These are phyloP conservation scores for Ustilago curta DNA, from an alignment of 1,284 basidiomycete species.

Conservation along the genomic window DNA sequence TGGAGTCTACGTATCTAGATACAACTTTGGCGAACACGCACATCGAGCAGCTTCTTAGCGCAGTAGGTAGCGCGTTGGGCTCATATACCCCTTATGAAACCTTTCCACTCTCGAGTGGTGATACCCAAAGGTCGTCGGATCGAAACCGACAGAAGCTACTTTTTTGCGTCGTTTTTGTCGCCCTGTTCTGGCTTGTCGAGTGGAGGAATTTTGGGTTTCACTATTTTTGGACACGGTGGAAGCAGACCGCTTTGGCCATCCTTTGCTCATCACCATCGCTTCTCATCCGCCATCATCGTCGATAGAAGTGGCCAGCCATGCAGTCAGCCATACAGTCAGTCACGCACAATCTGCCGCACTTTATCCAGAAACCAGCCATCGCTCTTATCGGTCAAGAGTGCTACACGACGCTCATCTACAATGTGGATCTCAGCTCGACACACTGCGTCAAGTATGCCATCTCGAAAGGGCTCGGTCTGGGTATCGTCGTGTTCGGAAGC, in stretches of 20 bases:
- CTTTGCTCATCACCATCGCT: not conserved
- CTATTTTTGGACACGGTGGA: not conserved
- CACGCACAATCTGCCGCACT: slow-evolving; percentile 78
- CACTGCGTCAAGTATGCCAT: slow-evolving; percentile 89
- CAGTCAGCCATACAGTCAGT: slow-evolving; percentile 71
- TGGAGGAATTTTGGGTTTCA: not conserved
- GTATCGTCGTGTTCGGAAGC: slow-evolving; percentile 90
- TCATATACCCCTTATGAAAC: slow-evolving; percentile 39
- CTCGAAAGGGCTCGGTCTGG: slow-evolving; percentile 91
- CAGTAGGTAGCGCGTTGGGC: slow-evolving; percentile 55
- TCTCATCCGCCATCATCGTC: not conserved
- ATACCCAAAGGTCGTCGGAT: slow-evolving; percentile 60
- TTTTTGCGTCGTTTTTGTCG: slow-evolving; percentile 17
- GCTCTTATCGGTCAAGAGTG: slow-evolving; percentile 85
- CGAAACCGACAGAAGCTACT: slow-evolving; percentile 57
- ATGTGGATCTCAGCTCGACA: slow-evolving; percentile 84
- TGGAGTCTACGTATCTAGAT: slow-evolving; percentile 1
- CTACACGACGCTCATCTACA: slow-evolving; percentile 88
- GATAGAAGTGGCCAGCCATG: slow-evolving; percentile 36
- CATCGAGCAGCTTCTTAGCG: slow-evolving; percentile 42
- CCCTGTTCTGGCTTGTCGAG: not conserved
- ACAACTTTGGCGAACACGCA: not conserved
- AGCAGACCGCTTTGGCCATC: slow-evolving; percentile 10
- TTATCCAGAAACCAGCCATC: slow-evolving; percentile 82
- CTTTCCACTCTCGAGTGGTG: slow-evolving; percentile 41